Percentiles rank a stretch among this genome's conserved stretches.
These are phyloP conservation scores for Colletotrichum noveboracense DNA, from an alignment of 2,329 filamentous ascomycete species.

Conservation along the genomic window DNA sequence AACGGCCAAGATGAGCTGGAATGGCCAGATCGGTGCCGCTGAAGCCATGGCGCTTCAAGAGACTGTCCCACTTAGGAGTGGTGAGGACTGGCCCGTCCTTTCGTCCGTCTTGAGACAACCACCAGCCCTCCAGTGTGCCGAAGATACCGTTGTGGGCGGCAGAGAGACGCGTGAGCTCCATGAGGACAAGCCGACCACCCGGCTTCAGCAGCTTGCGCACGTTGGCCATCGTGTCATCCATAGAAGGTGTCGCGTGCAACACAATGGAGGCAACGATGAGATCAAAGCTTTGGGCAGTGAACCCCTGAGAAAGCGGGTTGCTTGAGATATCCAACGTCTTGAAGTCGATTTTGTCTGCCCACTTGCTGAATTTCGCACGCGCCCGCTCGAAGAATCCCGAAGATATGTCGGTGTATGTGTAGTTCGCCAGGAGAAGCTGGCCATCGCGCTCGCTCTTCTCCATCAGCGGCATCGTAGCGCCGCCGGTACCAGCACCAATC, in stretches of 20 bases:
- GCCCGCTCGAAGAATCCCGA: conserved; percentile 26
- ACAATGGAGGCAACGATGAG: conserved; percentile 33
- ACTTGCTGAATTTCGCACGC: not conserved
- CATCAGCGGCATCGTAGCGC: not conserved
- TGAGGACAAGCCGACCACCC: conserved; percentile 29
- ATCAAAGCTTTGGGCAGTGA: conserved; percentile 29
- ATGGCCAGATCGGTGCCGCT: not conserved
- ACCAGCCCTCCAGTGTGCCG: conserved; percentile 28
- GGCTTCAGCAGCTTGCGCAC: conserved; percentile 32
- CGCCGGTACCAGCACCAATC: not conserved
- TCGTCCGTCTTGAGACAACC: not conserved
- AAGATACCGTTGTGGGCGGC: conserved; percentile 28
- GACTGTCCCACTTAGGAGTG: not conserved
- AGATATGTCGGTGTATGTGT: conserved; percentile 35
- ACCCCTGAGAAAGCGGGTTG: conserved; percentile 32
- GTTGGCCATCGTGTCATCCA: conserved; percentile 27
- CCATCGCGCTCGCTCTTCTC: conserved; percentile 47
- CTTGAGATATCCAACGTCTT: conserved; percentile 34
- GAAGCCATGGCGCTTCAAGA: not conserved
- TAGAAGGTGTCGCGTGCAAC: conserved; percentile 28
- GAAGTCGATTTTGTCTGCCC: conserved; percentile 18
- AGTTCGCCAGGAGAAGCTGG: conserved; percentile 20
- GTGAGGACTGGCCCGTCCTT: not conserved
- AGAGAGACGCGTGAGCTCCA: not conserved
- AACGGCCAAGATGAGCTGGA: too few species aligned